phyloP scores from a whole-genome alignment of 345 rosid species.

The Linum tenue region DNA sequence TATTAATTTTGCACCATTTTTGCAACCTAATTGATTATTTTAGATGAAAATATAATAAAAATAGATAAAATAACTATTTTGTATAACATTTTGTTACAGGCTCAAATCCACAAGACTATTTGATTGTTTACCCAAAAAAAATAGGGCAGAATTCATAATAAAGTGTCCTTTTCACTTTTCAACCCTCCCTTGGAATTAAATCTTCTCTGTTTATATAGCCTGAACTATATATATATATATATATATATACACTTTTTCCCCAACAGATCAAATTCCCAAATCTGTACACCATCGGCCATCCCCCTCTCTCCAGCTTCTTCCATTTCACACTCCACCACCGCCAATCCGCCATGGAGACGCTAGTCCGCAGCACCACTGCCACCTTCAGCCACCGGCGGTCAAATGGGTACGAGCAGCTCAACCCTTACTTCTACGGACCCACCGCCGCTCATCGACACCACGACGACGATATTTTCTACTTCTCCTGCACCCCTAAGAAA shows the following conservation, averaged over 20 bases:
- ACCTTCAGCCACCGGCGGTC: constrained; percentile 15
- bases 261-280: too few species aligned
- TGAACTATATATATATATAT: too few species aligned
- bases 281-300: neutral
- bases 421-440: neutral
- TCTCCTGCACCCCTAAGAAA: neutral
- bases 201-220: neutral
- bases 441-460: neutral
- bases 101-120: too few species aligned
- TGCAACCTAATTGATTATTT: too few species aligned
- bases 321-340: neutral
- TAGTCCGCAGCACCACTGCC: constrained; percentile 16
- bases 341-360: constrained; percentile 15
- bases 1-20: too few species aligned
- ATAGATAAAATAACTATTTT: too few species aligned
- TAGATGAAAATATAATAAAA: too few species aligned
- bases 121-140: too few species aligned
- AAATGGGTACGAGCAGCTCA: constrained; percentile 19
- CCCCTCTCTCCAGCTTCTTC: too few species aligned
- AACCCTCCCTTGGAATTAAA: neutral
- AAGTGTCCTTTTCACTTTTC: neutral
- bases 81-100: too few species aligned
- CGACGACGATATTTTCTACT: constrained; percentile 6
- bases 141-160: neutral
- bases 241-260: neutral